A percentile compares a stretch with the other conserved stretches of the same genome.
These are phyloP conservation scores for Ascocoryne sarcoides DNA, from an alignment of 2,329 filamentous ascomycete genomes.

Conservation along the genomic window DNA sequence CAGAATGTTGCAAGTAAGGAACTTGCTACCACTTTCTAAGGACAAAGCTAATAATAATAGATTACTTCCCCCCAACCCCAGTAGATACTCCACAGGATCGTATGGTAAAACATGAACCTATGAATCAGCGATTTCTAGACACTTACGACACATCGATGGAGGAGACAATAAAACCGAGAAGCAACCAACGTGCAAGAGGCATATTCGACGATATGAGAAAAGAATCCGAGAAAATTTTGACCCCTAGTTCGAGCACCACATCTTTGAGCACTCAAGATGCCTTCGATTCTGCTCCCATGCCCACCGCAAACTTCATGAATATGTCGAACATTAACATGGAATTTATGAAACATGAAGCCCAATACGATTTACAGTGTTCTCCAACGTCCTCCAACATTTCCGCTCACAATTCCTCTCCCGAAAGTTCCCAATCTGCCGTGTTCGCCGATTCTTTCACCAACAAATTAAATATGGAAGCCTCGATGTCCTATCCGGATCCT, in stretches of 20 bases:
- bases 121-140: constrained; percentile 45
- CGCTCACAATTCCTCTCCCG: constrained; percentile 43
- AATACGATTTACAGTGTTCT: constrained; percentile 21
- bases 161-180: constrained; percentile 52
- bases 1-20: constrained; percentile 53
- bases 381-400: constrained; percentile 29
- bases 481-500: constrained; percentile 15
- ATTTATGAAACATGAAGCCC: constrained; percentile 32
- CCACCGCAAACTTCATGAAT: constrained; percentile 48
- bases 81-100: constrained; percentile 52
- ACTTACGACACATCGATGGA: constrained; percentile 59
- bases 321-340: constrained; percentile 37
- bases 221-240: constrained; percentile 42
- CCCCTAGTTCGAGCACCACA: constrained; percentile 47
- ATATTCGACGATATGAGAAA: constrained; percentile 52
- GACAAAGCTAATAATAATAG: constrained; percentile 32
- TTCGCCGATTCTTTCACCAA: constrained; percentile 37
- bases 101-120: constrained; percentile 24
- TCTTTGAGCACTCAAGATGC: constrained; percentile 35
- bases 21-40: not conserved
- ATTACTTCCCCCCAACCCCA: constrained; percentile 59
- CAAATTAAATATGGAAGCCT: constrained; percentile 28
- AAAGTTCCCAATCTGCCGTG: constrained; percentile 39
- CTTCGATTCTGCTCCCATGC: constrained; percentile 46
- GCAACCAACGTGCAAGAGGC: constrained; percentile 38